Evolutionary conservation across 129 eudicot genomes (phyloP).

Genomic region (Arctium lappa): DNA sequence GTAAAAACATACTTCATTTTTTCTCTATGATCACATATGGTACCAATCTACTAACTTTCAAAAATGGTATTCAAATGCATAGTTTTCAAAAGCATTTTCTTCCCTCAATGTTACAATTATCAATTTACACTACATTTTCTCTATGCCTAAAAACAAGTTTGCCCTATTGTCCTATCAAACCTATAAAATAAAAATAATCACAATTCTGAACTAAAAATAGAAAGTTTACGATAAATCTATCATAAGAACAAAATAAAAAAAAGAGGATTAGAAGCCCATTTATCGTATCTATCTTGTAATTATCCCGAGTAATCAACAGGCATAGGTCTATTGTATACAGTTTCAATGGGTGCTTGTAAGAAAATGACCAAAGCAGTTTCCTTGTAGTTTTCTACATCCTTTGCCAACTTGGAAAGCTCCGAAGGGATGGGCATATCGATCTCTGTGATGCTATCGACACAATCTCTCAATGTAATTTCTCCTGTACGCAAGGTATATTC

Average conservation of each 20-base stretch:
- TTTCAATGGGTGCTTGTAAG: slow-evolving; percentile 41
- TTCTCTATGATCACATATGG: not conserved
- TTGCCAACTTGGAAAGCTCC: slow-evolving; percentile 22
- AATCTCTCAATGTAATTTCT: slow-evolving; percentile 34
- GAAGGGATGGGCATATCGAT: slow-evolving; percentile 19
- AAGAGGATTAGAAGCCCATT: not conserved
- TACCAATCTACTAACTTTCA: no score
- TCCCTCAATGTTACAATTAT: no score
- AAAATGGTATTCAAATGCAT: no score
- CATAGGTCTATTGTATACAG: slow-evolving; percentile 38
- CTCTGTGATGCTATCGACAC: slow-evolving; percentile 35
- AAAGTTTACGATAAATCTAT: slow-evolving; percentile 10
- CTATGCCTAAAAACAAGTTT: slow-evolving; percentile 1
- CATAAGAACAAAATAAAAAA: not conserved
- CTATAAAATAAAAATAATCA: slow-evolving; percentile 11
- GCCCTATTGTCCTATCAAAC: slow-evolving; percentile 21
- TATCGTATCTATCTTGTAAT: not conserved
- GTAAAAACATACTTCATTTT: not conserved
- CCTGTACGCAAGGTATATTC: slow-evolving; percentile 38
- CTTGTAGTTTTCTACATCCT: slow-evolving; percentile 32
- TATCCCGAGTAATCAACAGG: slow-evolving; percentile 31
- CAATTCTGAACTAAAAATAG: not conserved
- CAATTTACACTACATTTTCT: not conserved
- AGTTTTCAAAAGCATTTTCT: not conserved
- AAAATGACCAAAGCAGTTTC: slow-evolving; percentile 36